Conservation (phyloP, 1,284 basidiomycete genomes). For the Hemileia vastatrix region DNA sequence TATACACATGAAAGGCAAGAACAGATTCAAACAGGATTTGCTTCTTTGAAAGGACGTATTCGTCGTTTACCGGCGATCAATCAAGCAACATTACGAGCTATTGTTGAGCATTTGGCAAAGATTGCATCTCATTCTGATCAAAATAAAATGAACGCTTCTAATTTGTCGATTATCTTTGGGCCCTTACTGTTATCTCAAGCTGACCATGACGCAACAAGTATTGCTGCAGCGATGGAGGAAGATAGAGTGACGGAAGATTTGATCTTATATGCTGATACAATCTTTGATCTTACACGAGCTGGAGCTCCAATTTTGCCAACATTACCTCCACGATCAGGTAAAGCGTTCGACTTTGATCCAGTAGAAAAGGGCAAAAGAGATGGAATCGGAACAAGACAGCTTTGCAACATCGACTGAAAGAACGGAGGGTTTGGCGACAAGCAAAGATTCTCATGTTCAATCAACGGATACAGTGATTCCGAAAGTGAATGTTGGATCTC, state of each 20-base stretch:
- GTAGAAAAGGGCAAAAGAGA: too few species aligned
- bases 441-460: too few species aligned
- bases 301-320: too few species aligned
- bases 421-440: too few species aligned
- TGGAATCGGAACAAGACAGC: too few species aligned
- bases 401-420: too few species aligned
- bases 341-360: too few species aligned
- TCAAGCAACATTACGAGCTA: constrained; percentile 37
- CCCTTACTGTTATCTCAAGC: constrained; percentile 38
- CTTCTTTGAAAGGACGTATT: constrained; percentile 37
- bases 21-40: constrained; percentile 37
- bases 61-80: constrained; percentile 40
- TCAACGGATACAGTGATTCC: too few species aligned
- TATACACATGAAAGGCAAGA: constrained; percentile 41
- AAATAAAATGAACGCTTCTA: constrained; percentile 40
- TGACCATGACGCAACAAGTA: constrained; percentile 34
- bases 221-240: constrained; percentile 39
- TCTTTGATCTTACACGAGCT: too few species aligned
- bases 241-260: constrained; percentile 38
- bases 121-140: constrained; percentile 34
- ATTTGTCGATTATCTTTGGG: constrained; percentile 39
- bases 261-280: constrained; percentile 33
- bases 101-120: constrained; percentile 37
- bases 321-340: too few species aligned
- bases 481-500: too few species aligned